phyloP scores from a whole-genome alignment of 768 basidiomycete genomes.

The Clitopilus hobsonii region DNA sequence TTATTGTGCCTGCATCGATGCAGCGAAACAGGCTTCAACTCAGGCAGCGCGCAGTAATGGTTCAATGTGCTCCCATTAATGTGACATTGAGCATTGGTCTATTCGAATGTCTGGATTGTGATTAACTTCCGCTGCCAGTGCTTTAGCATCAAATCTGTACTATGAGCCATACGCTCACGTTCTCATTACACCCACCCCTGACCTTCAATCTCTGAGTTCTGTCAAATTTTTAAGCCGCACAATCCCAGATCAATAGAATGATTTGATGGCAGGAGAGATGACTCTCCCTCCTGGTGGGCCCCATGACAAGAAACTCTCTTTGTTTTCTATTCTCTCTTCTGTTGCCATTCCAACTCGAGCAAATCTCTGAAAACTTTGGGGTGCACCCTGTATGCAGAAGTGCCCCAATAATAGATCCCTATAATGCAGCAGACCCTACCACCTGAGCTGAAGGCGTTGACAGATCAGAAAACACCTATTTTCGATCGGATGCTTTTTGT shows the following conservation, averaged over 20 bases:
- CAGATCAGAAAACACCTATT: background rate
- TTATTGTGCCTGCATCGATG: no score
- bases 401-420: background rate
- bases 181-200: no score
- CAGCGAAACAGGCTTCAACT: no score
- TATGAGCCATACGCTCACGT: background rate
- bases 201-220: no score
- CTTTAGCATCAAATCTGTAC: no score
- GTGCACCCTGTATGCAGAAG: background rate
- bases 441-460: background rate
- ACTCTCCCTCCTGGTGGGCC: background rate
- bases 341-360: background rate
- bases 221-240: background rate
- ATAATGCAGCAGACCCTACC: background rate
- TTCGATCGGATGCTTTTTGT: background rate
- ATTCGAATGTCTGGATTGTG: no score
- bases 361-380: background rate
- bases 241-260: background rate
- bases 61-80: no score
- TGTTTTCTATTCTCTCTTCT: background rate
- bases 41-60: no score
- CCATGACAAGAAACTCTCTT: background rate
- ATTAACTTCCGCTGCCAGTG: no score
- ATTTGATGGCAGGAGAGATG: no score
- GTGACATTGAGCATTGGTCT: no score